Percentiles rank a stretch among this genome's conserved stretches.
These are phyloP conservation scores for Gyromitra esculenta DNA, from an alignment of 2,329 filamentous ascomycete species.

Conservation along the genomic window DNA sequence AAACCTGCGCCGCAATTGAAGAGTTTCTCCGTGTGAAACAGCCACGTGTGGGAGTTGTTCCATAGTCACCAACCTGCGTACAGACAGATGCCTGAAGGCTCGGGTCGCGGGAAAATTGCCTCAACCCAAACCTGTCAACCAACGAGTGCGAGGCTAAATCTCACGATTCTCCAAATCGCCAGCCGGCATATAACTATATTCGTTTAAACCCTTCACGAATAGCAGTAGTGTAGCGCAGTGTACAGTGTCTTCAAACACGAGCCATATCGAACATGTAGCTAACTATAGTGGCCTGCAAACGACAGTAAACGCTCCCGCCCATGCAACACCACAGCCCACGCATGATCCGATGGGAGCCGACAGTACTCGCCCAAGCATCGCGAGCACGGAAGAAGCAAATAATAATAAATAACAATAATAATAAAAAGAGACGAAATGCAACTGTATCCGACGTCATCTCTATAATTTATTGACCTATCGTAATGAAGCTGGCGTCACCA, in stretches of 20 bases:
- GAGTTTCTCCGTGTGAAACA: constrained; percentile 15
- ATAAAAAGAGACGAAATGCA: constrained; percentile 26
- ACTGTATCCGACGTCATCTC: constrained; percentile 41
- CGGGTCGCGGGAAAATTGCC: constrained; percentile 37
- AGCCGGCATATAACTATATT: background rate
- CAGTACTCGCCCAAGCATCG: constrained; percentile 14
- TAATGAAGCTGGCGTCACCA: constrained; percentile 11
- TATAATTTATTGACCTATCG: constrained; percentile 31
- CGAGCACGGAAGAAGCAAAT: constrained; percentile 27
- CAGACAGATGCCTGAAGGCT: background rate
- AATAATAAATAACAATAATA: constrained; percentile 8
- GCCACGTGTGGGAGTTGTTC: constrained; percentile 35
- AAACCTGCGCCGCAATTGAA: constrained; percentile 13
- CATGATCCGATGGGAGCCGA: constrained; percentile 34
- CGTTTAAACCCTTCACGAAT: background rate
- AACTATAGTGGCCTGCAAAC: background rate
- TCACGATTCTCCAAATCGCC: constrained; percentile 21
- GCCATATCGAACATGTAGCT: background rate
- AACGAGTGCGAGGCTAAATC: constrained; percentile 29
- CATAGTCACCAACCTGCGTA: background rate
- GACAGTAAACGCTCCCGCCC: constrained; percentile 10
- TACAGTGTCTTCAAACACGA: too few relatives aligned
- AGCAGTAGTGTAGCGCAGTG: background rate
- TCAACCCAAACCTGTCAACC: constrained; percentile 24
- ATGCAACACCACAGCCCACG: constrained; percentile 19